Conservation (phyloP, 306 rosid species). For the Citrullus mucosospermus region DNA sequence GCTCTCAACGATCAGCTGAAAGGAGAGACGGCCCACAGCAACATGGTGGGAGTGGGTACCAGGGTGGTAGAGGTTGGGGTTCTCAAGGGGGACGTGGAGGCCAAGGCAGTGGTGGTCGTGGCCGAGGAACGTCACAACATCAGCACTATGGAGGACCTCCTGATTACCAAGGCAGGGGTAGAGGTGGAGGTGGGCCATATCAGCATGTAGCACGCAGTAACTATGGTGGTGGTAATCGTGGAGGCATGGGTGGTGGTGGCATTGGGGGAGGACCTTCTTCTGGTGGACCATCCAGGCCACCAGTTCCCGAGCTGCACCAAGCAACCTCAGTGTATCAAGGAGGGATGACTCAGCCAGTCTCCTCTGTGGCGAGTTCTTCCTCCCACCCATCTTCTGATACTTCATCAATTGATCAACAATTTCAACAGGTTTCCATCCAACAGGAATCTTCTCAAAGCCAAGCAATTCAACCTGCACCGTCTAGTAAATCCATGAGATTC, state of each 20-base stretch:
- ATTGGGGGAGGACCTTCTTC: conserved; percentile 41
- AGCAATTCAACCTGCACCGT: conserved; percentile 34
- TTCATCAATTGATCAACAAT: conserved; percentile 21
- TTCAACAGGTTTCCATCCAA: conserved; percentile 25
- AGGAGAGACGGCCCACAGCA: conserved; percentile 41
- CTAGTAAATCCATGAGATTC: conserved; percentile 82
- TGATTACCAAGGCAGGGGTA: conserved; percentile 73
- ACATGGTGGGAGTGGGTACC: conserved; percentile 41
- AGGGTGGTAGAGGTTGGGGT: conserved; percentile 56
- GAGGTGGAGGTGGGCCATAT: conserved; percentile 78
- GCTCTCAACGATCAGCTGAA: conserved; percentile 40
- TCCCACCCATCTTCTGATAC: conserved; percentile 28
- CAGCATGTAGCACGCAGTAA: conserved; percentile 73
- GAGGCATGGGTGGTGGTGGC: conserved; percentile 38
- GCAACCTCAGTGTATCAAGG: conserved; percentile 63
- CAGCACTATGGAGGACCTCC: conserved; percentile 55
- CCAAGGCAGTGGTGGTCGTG: conserved; percentile 28
- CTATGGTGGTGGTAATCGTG: conserved; percentile 37
- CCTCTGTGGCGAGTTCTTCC: conserved; percentile 56
- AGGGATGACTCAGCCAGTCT: conserved; percentile 37
- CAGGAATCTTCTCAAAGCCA: conserved; percentile 26
- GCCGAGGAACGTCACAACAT: conserved; percentile 42
- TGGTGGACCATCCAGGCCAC: conserved; percentile 58
- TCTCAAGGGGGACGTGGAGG: conserved; percentile 55
- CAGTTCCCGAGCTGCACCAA: conserved; percentile 98